Base-by-base conservation (phyloP, 2,329 filamentous ascomycete species). In the Neopestalotiopsis sp. region DNA sequence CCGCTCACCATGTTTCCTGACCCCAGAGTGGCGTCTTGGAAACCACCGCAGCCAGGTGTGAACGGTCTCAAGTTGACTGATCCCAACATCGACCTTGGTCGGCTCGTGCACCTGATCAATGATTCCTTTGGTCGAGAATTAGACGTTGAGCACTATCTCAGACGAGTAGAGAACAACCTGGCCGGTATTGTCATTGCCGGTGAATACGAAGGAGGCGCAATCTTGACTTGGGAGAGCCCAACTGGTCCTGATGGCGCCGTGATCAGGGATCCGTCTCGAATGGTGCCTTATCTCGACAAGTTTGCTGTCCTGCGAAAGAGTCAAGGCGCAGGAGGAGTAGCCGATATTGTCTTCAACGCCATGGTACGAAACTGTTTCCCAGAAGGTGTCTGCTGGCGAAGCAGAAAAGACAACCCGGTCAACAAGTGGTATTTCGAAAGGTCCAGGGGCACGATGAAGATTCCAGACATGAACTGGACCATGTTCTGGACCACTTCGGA, bases 341-440 rank as follows among this genome's bases (percentile, higher is more conserved):
- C 96, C 1, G 96, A 99, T 77, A 92, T 98, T 53, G 92, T 99
- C 7, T 99, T 98, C 82, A 97, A 97, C 71, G 92, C 94, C 42
- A 97, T 99, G 93, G 94, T 97, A 5, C 88, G 93, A 34, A 90
- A 91, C 24, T 97, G 95, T 75, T 97, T 98, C 73, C 95, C 95
- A 0, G 81, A 89, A 2, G 96, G 96, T 1, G 93, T 98, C 1
- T 97, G 95, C 76, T 99, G 96, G 96, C 87, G 95, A 68, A 97
- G 93, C 78, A 86, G 96, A 65, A 92, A 92, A 76, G 90, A 95
- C 77, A 98, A 99, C 77, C 95, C 95, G 0, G 96, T 99, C 4
- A 99, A 99, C 78, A 98, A 98, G 79, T 99, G 96, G 96, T 99
- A 99, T 79, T 98, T 98, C 81, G 96, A 99, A 81, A 87, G 96